These are phyloP conservation scores for Candolleomyces eurysporus DNA, from an alignment of 768 basidiomycete species.

Conservation along the genomic window DNA sequence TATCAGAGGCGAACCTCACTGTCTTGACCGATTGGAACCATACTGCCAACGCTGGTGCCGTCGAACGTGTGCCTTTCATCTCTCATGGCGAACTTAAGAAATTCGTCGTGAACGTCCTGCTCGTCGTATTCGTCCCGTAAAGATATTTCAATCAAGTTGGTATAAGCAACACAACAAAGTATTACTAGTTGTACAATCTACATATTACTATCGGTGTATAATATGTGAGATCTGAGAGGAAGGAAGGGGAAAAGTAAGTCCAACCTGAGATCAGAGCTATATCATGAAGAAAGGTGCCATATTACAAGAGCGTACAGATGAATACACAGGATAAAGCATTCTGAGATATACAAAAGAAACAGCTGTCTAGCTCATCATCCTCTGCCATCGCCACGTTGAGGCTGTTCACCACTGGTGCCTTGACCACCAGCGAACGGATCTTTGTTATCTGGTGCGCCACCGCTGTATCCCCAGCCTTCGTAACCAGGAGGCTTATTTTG, in stretches of 20 bases:
- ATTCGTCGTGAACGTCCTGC: conserved; percentile 70
- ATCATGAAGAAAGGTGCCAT: no score
- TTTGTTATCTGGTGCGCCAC: conserved; percentile 5
- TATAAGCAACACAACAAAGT: no score
- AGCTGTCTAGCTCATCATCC: no score
- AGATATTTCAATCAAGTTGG: not conserved
- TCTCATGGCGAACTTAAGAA: conserved; percentile 67
- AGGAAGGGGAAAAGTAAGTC: no score
- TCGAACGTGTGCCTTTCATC: conserved; percentile 69
- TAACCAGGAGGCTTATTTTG: conserved; percentile 1
- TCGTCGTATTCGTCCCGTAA: conserved; percentile 65
- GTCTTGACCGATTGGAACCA: conserved; percentile 52
- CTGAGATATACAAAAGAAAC: no score
- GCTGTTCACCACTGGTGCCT: no score
- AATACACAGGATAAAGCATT: no score
- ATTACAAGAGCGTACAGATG: no score
- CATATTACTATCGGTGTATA: not conserved
- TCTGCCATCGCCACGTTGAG: no score
- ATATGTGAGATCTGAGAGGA: no score
- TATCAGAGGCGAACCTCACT: conserved; percentile 61
- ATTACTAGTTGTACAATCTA: not conserved
- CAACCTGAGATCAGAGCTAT: no score
- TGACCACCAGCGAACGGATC: conserved; percentile 6
- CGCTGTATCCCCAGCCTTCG: conserved; percentile 2
- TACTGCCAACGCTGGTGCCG: conserved; percentile 45